Conservation (phyloP, 1,284 basidiomycete genomes). For the Naganishia cerealis region DNA sequence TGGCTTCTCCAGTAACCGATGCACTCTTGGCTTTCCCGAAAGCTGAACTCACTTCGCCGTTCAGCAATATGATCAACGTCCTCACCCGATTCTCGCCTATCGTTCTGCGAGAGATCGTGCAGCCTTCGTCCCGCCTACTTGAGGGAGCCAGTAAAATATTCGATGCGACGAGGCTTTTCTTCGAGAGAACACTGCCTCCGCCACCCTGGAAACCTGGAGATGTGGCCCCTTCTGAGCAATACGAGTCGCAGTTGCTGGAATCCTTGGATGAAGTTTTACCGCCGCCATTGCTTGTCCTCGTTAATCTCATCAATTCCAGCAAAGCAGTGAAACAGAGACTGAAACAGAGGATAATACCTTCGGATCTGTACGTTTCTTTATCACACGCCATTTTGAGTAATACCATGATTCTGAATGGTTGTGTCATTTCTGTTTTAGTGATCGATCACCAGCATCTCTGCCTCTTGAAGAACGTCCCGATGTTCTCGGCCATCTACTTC, state of each 20-base stretch:
- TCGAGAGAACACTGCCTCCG: slow-evolving; percentile 39
- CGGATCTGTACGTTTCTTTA: slow-evolving; percentile 60
- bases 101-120: slow-evolving; percentile 36
- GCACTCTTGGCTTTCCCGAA: slow-evolving; percentile 42
- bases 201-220: slow-evolving; percentile 31
- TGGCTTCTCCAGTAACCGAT: slow-evolving; percentile 41
- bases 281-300: slow-evolving; percentile 71
- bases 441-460: slow-evolving; percentile 61
- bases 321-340: slow-evolving; percentile 62
- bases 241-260: slow-evolving; percentile 38
- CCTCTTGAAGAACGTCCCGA: slow-evolving; percentile 71
- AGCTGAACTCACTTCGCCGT: slow-evolving; percentile 42
- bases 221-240: background rate
- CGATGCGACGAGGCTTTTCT: slow-evolving; percentile 30
- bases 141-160: slow-evolving; percentile 27
- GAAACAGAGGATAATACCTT: slow-evolving; percentile 68
- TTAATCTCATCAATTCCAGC: slow-evolving; percentile 66
- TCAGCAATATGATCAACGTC: slow-evolving; percentile 45
- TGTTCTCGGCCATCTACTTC: slow-evolving; percentile 72
- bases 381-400: background rate
- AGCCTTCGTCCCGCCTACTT: slow-evolving; percentile 38
- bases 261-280: slow-evolving; percentile 63
- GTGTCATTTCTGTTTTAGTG: slow-evolving; percentile 51
- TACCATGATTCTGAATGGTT: background rate
- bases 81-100: slow-evolving; percentile 41